Evolutionary conservation across 768 basidiomycete species (phyloP), one percentile per base, ranked within the genome.

Genomic region (Calocera cornea): DNA sequence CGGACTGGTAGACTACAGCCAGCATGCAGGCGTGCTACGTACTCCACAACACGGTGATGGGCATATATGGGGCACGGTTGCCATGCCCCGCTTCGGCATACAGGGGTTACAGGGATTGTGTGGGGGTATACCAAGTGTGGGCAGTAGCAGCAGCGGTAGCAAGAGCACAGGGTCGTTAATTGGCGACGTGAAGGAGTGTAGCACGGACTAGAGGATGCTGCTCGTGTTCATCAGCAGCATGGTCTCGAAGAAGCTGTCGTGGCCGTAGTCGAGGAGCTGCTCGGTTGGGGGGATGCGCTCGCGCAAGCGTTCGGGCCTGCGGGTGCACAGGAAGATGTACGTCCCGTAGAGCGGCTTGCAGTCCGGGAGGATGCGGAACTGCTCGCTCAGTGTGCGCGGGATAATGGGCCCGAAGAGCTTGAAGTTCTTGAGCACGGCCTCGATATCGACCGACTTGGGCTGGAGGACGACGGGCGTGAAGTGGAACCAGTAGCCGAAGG

Each of bases 401-500:
- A 47, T 47, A 19, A 47, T 47, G 44, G 44, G 44, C 16, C 44
- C 44, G 19, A 47, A 47, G 44, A 47, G 44, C 44, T 47, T 47
- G 44, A 47, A 47, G 44, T 47, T 47, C 44, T 47, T 47, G 44
- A 47, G 44, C 5, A 47, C 44, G 44, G 44, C 44, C 19, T 47
- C 44, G 44, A 47, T 47, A 19, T 47, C 44, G 44, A 47, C 44
- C 19, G 44, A 47, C 38, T 65, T 34, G 41, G 27, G 65, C 40
- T 29, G 27, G 65, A 47, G 27, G 17, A 86, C 76, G 2, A 87
- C 83, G 2, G 86, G 87, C 47, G 76, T 72, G 69, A 84, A 90
- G 24, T 79, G 72, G 75, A 89, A 91, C 88, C 88, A 92, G 22
- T 88, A 75, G 22, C 90, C 90, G 70, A 93, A 90, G 1, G 86